phyloP scores from a whole-genome alignment of 2,329 filamentous ascomycete genomes.

The Colletotrichum falcatum region DNA sequence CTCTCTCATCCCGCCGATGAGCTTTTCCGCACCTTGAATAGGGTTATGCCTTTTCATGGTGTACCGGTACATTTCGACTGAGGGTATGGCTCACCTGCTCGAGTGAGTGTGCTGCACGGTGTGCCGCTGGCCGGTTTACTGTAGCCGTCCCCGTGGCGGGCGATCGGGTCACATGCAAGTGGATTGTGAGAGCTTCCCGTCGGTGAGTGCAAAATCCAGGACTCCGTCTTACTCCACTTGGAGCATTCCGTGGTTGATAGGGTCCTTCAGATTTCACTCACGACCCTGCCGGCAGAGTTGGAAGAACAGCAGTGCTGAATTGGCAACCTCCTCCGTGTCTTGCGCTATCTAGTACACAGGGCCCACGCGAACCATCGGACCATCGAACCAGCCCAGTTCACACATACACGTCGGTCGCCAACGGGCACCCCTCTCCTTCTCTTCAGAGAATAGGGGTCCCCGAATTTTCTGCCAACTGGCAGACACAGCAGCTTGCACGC shows the following conservation, averaged over 20 bases:
- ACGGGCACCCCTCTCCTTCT: neutral
- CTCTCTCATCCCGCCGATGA: too few relatives aligned
- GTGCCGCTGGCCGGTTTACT: too few relatives aligned
- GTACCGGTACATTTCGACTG: too few relatives aligned
- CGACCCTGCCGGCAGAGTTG: neutral
- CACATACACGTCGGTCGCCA: constrained; percentile 26
- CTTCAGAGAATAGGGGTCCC: neutral
- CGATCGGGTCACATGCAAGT: too few relatives aligned
- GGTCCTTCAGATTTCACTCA: neutral
- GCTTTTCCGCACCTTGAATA: too few relatives aligned
- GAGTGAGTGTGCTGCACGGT: too few relatives aligned
- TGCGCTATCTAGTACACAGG: constrained; percentile 37
- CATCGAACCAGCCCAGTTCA: constrained; percentile 12
- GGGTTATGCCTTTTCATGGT: too few relatives aligned
- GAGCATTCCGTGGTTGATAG: neutral
- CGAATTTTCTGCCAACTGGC: neutral
- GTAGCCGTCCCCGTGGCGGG: too few relatives aligned
- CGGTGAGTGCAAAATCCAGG: neutral
- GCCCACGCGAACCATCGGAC: constrained; percentile 1
- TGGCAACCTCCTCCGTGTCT: constrained; percentile 31
- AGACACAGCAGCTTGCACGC: constrained; percentile 16
- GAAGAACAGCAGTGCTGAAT: constrained; percentile 2
- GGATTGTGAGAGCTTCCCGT: neutral
- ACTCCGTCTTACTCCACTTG: neutral
- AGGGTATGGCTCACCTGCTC: too few relatives aligned